A percentile compares a stretch with the other conserved stretches of the same genome.
Conservation (phyloP, 208 protist genomes). For the Leishmania gerbilli region DNA sequence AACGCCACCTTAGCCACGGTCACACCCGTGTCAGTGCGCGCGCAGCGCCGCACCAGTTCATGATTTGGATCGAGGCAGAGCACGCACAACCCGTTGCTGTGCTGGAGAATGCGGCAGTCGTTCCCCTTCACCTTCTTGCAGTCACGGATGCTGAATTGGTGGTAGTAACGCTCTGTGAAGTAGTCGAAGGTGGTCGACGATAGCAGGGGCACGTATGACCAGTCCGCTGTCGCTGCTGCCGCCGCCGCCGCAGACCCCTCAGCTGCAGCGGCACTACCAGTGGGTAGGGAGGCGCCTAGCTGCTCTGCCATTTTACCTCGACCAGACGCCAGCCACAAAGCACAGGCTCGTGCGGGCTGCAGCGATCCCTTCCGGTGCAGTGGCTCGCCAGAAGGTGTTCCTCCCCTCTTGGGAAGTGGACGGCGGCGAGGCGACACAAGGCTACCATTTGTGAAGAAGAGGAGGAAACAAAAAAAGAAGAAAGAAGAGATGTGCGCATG, state of each 20-base stretch:
- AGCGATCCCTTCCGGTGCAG: neutral
- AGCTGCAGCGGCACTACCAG: neutral
- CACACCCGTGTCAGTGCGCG: neutral
- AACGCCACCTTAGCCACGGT: slow-evolving; percentile 27
- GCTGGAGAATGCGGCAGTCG: slow-evolving; percentile 76
- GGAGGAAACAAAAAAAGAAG: neutral
- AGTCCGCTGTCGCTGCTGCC: slow-evolving; percentile 7
- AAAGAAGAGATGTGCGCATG: neutral
- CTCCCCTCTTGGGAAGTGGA: neutral
- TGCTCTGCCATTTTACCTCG: neutral
- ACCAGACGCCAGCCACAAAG: neutral
- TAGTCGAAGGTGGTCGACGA: slow-evolving; percentile 70
- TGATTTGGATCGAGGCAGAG: slow-evolving; percentile 80
- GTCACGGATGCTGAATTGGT: slow-evolving; percentile 71
- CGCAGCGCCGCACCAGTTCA: slow-evolving; percentile 29
- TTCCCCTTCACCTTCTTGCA: slow-evolving; percentile 70
- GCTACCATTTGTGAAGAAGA: neutral
- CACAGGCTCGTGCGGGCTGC: neutral
- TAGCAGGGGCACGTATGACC: slow-evolving; percentile 27
- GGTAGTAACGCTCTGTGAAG: slow-evolving; percentile 80
- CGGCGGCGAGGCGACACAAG: neutral
- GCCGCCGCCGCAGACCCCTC: neutral
- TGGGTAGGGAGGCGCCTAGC: neutral
- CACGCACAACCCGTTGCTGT: slow-evolving; percentile 87
- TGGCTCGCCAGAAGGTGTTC: too few species aligned